A percentile compares a stretch with the other conserved stretches of the same genome.
phyloP scores from a whole-genome alignment of 2,329 filamentous ascomycete genomes.

The Grosmannia serpens region DNA sequence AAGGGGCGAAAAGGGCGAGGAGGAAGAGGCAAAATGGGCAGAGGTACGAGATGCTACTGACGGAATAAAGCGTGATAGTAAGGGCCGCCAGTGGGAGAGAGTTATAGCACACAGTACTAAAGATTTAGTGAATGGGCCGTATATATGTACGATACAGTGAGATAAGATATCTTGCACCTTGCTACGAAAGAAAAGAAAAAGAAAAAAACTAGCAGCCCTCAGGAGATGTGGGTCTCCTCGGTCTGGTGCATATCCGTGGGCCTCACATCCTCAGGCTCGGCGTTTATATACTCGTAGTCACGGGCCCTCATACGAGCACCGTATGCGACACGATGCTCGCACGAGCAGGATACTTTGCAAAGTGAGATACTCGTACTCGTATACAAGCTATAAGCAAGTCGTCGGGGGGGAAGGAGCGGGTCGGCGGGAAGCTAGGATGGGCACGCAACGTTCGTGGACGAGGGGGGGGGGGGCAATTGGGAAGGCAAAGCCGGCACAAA shows the following conservation, averaged over 20 bases:
- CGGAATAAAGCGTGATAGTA: too few species aligned
- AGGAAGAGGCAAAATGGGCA: background rate
- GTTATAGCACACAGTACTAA: too few species aligned
- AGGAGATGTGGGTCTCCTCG: background rate
- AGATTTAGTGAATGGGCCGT: background rate
- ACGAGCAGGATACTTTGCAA: too few species aligned
- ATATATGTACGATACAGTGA: background rate
- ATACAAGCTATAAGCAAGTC: background rate
- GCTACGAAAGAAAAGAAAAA: background rate
- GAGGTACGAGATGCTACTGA: background rate
- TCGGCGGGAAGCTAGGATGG: too few species aligned
- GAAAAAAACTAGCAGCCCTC: background rate
- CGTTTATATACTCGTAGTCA: too few species aligned
- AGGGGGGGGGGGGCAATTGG: background rate
- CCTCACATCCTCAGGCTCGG: background rate
- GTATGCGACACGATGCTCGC: too few species aligned
- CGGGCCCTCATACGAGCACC: too few species aligned
- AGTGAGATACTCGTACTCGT: background rate
- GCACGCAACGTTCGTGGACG: too few species aligned
- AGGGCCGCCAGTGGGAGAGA: background rate
- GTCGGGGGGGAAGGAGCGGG: too few species aligned
- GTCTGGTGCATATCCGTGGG: background rate
- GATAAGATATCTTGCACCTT: background rate
- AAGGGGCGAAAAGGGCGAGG: background rate
- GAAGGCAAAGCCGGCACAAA: background rate